These are phyloP conservation scores for Aspergillus pseudoviridinutans DNA, from an alignment of 2,329 filamentous ascomycete species.

Conservation along the genomic window DNA sequence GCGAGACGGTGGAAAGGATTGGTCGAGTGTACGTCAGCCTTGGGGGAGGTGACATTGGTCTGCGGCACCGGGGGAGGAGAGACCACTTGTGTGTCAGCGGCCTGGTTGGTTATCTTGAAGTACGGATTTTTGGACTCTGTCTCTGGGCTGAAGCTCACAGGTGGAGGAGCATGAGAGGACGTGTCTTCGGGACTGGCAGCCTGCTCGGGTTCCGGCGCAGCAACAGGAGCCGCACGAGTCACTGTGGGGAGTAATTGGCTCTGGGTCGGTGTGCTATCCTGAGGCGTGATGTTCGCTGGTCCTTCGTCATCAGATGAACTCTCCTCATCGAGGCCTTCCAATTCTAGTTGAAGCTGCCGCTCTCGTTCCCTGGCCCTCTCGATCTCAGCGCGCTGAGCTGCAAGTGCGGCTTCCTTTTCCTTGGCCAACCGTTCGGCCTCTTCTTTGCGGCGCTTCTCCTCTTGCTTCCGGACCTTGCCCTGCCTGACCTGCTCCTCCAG, in stretches of 20 bases:
- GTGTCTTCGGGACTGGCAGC: conserved; percentile 47
- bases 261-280: conserved; percentile 56
- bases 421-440: conserved; percentile 80
- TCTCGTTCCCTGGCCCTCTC: conserved; percentile 88
- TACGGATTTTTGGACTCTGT: conserved; percentile 91
- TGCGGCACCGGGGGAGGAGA: conserved; percentile 45
- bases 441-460: conserved; percentile 90
- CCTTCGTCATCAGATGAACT: conserved; percentile 80
- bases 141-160: conserved; percentile 56
- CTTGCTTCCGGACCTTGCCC: conserved; percentile 91
- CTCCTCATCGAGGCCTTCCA: conserved; percentile 72
- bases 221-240: conserved; percentile 22
- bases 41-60: conserved; percentile 34
- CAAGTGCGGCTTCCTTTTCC: conserved; percentile 80
- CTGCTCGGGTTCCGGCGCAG: conserved; percentile 45
- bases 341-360: conserved; percentile 80
- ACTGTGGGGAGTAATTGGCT: conserved; percentile 50
- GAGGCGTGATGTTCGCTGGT: conserved; percentile 63
- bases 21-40: conserved; percentile 63
- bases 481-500: conserved; percentile 91
- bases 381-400: conserved; percentile 82
- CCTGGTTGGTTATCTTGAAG: conserved; percentile 80
- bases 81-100: conserved; percentile 51
- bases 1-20: conserved; percentile 93
- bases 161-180: conserved; percentile 48